These are phyloP conservation scores for Arachnopeziza araneosa DNA, from an alignment of 2,329 filamentous ascomycete genomes.

Conservation along the genomic window DNA sequence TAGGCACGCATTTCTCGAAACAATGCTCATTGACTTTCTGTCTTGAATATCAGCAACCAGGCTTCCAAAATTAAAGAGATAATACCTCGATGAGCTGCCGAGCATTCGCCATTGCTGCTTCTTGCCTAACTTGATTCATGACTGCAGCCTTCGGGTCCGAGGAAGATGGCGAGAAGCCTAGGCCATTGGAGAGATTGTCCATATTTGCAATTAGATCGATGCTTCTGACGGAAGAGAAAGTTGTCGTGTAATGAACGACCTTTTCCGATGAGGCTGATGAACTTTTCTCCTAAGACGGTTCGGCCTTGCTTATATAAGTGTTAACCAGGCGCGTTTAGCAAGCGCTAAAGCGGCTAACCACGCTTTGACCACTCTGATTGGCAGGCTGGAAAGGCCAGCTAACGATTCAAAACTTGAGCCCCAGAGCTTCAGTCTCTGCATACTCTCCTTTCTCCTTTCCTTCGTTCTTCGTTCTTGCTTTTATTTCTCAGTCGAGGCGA, in stretches of 20 bases:
- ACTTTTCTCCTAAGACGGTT: not conserved
- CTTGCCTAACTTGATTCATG: slow-evolving; percentile 54
- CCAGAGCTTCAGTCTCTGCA: not conserved
- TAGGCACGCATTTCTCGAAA: slow-evolving; percentile 71
- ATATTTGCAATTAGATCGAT: not conserved
- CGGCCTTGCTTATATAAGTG: not conserved
- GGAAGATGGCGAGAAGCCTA: not conserved
- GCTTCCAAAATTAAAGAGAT: not conserved
- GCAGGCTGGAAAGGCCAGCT: not conserved
- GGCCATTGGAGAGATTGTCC: not conserved
- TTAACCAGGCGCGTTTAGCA: not conserved
- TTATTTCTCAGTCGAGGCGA: not conserved
- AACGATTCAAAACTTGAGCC: not conserved
- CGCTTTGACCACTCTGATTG: not conserved
- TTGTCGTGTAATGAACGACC: not conserved
- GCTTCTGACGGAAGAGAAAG: not conserved
- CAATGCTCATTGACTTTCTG: slow-evolving; percentile 79
- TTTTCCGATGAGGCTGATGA: not conserved
- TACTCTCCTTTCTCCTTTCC: not conserved
- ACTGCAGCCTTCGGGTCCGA: not conserved
- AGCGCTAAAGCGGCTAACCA: not conserved
- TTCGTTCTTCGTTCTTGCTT: not conserved
- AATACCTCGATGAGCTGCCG: slow-evolving; percentile 63
- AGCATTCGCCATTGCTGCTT: slow-evolving; percentile 60
- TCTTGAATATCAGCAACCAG: slow-evolving; percentile 30